A percentile compares a stretch with the other conserved stretches of the same genome.
These are phyloP conservation scores for Aureobasidium vineae DNA, from an alignment of 2,329 filamentous ascomycete species.

Conservation along the genomic window DNA sequence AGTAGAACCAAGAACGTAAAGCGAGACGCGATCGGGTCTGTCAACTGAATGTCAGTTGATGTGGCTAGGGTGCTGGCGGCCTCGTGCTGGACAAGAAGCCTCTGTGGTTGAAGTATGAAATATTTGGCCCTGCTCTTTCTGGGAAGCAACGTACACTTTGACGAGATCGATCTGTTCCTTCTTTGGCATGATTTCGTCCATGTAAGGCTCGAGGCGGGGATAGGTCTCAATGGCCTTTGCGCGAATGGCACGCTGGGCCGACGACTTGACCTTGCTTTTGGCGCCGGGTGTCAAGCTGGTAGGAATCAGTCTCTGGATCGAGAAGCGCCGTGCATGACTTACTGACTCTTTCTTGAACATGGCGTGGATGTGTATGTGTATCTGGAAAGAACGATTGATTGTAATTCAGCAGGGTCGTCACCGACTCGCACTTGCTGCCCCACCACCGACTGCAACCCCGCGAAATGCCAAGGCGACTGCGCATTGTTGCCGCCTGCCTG, in stretches of 20 bases:
- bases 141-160: constrained; percentile 62
- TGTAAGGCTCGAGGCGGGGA: constrained; percentile 78
- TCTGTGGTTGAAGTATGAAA: background rate
- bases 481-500: constrained; percentile 17
- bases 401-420: constrained; percentile 18
- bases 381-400: background rate
- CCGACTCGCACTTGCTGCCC: constrained; percentile 24
- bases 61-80: background rate
- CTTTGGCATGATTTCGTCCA: constrained; percentile 94
- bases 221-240: constrained; percentile 79
- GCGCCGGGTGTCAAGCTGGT: constrained; percentile 69
- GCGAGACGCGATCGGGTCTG: constrained; percentile 78
- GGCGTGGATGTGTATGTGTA: constrained; percentile 35
- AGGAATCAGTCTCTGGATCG: constrained; percentile 26
- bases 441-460: constrained; percentile 25
- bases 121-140: background rate
- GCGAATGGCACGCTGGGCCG: constrained; percentile 82
- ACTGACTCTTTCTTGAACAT: constrained; percentile 96
- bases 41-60: background rate
- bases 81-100: background rate
- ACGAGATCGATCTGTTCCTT: constrained; percentile 87
- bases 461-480: constrained; percentile 24
- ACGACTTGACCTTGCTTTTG: constrained; percentile 97
- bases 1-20: constrained; percentile 75
- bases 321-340: constrained; percentile 11